These are phyloP conservation scores for Penicillium rolfsii DNA, from an alignment of 2,329 filamentous ascomycete genomes.

Conservation along the genomic window DNA sequence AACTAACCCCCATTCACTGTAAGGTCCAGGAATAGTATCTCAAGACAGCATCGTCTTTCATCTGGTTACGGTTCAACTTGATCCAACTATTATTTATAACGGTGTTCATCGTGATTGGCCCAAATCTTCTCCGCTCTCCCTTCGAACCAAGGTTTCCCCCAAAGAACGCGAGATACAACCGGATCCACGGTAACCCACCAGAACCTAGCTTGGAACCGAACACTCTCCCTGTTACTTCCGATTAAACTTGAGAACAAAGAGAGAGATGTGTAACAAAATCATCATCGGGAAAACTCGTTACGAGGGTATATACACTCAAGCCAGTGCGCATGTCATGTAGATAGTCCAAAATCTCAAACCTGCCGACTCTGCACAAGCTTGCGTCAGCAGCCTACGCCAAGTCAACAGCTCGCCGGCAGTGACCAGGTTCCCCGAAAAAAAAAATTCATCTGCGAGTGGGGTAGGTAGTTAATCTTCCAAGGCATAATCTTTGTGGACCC, in stretches of 20 bases:
- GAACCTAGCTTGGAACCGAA: background rate
- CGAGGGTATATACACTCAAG: background rate
- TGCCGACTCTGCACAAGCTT: slow-evolving; percentile 1
- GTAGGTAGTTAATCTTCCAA: slow-evolving; percentile 8
- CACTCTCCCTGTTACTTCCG: background rate
- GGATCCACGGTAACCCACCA: slow-evolving; percentile 10
- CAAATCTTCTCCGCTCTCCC: slow-evolving; percentile 14
- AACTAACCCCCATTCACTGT: background rate
- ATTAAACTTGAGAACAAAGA: background rate
- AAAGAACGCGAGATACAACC: slow-evolving; percentile 5
- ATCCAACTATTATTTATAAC: background rate
- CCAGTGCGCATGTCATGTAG: background rate
- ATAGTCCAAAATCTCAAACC: background rate
- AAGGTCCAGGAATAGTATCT: background rate
- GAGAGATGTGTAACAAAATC: background rate
- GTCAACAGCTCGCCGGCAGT: slow-evolving; percentile 1
- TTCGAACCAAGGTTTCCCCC: slow-evolving; percentile 12
- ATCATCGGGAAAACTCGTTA: background rate
- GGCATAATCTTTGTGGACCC: background rate
- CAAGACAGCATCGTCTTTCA: background rate
- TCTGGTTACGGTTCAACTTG: background rate
- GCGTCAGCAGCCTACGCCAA: slow-evolving; percentile 11
- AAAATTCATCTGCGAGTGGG: slow-evolving; percentile 9
- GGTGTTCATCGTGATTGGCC: slow-evolving; percentile 13
- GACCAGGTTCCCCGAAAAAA: background rate